Evolutionary conservation across 2,329 filamentous ascomycete genomes (phyloP).

Genomic region (Byssothecium circinans): DNA sequence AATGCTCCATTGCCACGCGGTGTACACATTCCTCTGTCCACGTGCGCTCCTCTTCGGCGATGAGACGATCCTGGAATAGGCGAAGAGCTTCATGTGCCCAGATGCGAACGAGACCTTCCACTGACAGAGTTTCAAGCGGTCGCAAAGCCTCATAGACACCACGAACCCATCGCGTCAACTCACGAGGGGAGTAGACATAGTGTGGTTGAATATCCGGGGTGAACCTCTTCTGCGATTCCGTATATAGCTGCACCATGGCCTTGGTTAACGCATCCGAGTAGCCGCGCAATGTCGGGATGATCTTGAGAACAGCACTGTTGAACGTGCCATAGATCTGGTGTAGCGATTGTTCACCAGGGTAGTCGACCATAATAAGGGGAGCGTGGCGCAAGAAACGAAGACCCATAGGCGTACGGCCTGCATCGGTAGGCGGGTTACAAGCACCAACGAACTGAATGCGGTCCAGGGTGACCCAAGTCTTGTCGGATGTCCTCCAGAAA

Average conservation of each 20-base stretch:
- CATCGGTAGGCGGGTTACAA: conserved; percentile 97
- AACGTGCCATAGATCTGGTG: conserved; percentile 99
- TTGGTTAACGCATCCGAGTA: conserved; percentile 93
- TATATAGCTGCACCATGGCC: conserved; percentile 95
- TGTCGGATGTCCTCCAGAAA: conserved; percentile 97
- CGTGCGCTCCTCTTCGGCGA: conserved; percentile 87
- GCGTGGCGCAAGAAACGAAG: conserved; percentile 93
- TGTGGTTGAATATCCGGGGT: conserved; percentile 97
- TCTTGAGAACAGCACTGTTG: conserved; percentile 94
- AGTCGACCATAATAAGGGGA: conserved; percentile 99
- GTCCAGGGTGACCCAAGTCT: conserved; percentile 96
- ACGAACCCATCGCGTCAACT: conserved; percentile 95
- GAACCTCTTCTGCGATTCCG: conserved; percentile 91
- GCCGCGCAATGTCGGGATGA: conserved; percentile 89
- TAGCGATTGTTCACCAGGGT: conserved; percentile 91
- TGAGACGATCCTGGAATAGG: conserved; percentile 95
- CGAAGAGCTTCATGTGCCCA: conserved; percentile 98
- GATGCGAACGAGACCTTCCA: conserved; percentile 92
- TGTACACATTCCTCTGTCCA: conserved; percentile 92
- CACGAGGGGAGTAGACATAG: conserved; percentile 98
- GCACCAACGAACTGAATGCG: conserved; percentile 98
- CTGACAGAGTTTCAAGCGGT: conserved; percentile 80
- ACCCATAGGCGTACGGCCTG: conserved; percentile 91
- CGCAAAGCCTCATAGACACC: conserved; percentile 96
- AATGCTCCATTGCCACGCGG: conserved; percentile 84